Evolutionary conservation across 257 asterid species (phyloP).

Genomic region (Solanum arcanum): DNA sequence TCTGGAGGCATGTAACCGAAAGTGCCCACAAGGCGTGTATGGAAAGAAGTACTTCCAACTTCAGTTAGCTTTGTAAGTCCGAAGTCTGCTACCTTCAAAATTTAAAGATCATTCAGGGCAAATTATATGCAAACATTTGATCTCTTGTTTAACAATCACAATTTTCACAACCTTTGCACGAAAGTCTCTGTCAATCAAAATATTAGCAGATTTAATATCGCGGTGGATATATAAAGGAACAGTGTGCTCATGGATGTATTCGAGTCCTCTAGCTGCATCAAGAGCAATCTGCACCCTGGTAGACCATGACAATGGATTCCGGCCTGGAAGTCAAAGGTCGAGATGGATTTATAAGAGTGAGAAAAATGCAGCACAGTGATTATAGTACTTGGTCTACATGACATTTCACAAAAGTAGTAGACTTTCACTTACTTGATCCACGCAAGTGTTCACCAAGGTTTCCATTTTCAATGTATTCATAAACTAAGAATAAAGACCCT

Average conservation of each 20-base stretch:
- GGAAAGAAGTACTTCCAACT: constrained; percentile 68
- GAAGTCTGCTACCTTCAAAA: constrained; percentile 71
- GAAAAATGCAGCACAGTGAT: background rate
- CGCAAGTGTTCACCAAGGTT: constrained; percentile 82
- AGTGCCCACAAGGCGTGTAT: constrained; percentile 79
- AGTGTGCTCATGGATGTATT: constrained; percentile 87
- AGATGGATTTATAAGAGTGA: background rate
- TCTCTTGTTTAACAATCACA: background rate
- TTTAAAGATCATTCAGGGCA: background rate
- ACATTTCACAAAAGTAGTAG: background rate
- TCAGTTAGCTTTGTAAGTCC: constrained; percentile 81
- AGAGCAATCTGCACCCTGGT: constrained; percentile 79
- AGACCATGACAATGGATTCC: constrained; percentile 55
- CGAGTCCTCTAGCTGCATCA: constrained; percentile 93
- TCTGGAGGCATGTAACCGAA: constrained; percentile 93
- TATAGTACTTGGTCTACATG: background rate
- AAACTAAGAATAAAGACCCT: constrained; percentile 71
- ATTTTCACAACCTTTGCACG: constrained; percentile 58
- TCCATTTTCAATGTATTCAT: constrained; percentile 79
- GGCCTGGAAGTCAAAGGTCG: constrained; percentile 11
- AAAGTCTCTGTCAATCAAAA: constrained; percentile 59
- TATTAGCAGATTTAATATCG: constrained; percentile 71
- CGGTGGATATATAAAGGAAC: constrained; percentile 85
- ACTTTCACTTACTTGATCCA: constrained; percentile 34
- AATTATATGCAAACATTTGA: background rate